Evolutionary conservation across 306 rosid species (phyloP).

Genomic region (Pterocarpus macrocarpus): DNA sequence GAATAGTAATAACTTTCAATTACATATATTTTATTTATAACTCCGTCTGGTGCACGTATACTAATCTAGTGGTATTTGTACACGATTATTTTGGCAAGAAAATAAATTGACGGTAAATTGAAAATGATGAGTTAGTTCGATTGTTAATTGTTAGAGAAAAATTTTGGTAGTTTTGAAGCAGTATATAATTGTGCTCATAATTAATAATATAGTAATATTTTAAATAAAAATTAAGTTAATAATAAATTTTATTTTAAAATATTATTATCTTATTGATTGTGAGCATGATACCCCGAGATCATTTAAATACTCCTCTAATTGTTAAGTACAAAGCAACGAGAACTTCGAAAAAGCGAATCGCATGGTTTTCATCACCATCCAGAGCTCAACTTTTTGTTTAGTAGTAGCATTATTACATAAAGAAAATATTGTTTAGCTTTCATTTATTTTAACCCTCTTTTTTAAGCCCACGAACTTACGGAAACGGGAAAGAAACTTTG

Average conservation of each 20-base stretch:
- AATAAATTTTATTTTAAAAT: too few species aligned
- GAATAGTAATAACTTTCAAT: too few species aligned
- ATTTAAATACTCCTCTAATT: too few species aligned
- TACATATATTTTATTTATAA: too few species aligned
- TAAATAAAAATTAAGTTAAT: too few species aligned
- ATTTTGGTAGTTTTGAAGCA: too few species aligned
- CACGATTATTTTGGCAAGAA: neutral
- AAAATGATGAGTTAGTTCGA: neutral
- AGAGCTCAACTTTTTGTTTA: constrained; percentile 3
- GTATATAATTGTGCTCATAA: too few species aligned
- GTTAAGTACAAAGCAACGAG: constrained; percentile 24
- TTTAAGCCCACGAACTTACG: neutral
- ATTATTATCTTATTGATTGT: too few species aligned
- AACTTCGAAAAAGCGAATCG: neutral
- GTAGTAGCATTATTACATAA: neutral
- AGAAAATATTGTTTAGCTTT: neutral
- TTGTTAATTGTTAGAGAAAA: too few species aligned
- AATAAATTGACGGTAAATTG: neutral
- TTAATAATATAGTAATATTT: too few species aligned
- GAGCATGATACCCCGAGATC: neutral
- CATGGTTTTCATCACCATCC: constrained; percentile 46
- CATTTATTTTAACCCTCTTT: neutral
- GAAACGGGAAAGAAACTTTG: neutral
- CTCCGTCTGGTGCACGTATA: too few species aligned
- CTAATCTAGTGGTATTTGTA: neutral